Evolutionary conservation across 805 yeast genomes (phyloP).

Genomic region (Yamadazyma nakazawae): DNA sequence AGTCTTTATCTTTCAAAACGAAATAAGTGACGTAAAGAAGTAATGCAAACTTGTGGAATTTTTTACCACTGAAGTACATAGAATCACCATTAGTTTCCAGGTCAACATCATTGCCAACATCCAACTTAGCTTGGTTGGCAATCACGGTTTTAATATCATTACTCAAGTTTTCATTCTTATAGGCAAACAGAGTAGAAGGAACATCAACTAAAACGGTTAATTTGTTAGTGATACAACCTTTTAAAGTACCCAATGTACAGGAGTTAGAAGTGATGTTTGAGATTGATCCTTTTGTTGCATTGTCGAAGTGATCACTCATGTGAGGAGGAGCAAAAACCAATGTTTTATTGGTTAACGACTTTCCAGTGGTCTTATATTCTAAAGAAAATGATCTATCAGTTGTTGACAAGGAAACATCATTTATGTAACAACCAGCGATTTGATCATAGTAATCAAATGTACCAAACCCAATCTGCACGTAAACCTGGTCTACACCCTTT

Average conservation of each 20-base stretch:
- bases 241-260: conserved; percentile 47
- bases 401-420: conserved; percentile 41
- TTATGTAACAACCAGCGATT: conserved; percentile 62
- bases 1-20: conserved; percentile 18
- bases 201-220: conserved; percentile 26
- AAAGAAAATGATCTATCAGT: conserved; percentile 37
- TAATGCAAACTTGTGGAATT: conserved; percentile 21
- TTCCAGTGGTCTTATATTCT: conserved; percentile 42
- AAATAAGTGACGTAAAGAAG: conserved; percentile 19
- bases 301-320: conserved; percentile 47
- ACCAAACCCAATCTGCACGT: conserved; percentile 29
- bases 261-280: conserved; percentile 44
- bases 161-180: conserved; percentile 4
- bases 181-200: conserved; percentile 3
- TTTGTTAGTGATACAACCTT: conserved; percentile 40
- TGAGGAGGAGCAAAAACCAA: conserved; percentile 69
- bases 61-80: conserved; percentile 25
- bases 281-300: conserved; percentile 22
- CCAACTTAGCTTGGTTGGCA: conserved; percentile 16
- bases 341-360: conserved; percentile 40
- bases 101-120: conserved; percentile 17
- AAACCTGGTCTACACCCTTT: conserved; percentile 14
- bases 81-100: conserved; percentile 16
- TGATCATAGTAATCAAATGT: conserved; percentile 42
- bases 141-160: conserved; percentile 12